Evolutionary conservation across 768 basidiomycete species (phyloP).

Genomic region (Russula griseocarnosa): DNA sequence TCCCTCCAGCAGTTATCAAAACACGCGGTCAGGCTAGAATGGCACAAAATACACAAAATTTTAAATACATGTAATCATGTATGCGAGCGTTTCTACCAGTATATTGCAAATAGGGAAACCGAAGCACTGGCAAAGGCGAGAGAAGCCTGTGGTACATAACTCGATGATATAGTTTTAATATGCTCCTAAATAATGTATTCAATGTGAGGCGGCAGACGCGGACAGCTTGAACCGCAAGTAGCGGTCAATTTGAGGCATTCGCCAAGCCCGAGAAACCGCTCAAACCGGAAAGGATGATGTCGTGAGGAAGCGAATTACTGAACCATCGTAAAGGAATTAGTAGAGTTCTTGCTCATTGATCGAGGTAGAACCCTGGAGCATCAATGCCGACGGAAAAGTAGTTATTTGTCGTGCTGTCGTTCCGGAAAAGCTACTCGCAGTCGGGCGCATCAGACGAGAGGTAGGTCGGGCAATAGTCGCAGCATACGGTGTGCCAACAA

Average conservation of each 20-base stretch:
- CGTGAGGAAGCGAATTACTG: neutral
- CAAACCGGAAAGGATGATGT: neutral
- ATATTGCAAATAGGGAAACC: neutral
- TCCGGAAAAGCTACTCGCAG: neutral
- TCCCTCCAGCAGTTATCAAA: neutral
- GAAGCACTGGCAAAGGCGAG: too few relatives aligned
- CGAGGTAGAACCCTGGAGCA: neutral
- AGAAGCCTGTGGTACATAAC: neutral
- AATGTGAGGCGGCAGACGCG: neutral
- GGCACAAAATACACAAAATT: neutral
- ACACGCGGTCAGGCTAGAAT: neutral
- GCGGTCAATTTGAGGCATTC: neutral
- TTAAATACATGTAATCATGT: neutral
- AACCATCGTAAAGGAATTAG: neutral
- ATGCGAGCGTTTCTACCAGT: neutral
- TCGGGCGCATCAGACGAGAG: neutral
- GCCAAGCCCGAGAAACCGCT: neutral
- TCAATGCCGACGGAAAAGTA: neutral
- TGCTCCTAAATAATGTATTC: neutral
- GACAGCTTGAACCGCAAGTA: neutral
- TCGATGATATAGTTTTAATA: neutral
- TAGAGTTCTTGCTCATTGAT: neutral
- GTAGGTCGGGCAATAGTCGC: neutral
- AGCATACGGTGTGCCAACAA: neutral
- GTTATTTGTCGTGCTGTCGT: neutral